Evolutionary conservation across 75 land plant genomes (phyloP), one percentile per base, ranked within the genome.

Genomic region (Chamaecyparis obtusa): DNA sequence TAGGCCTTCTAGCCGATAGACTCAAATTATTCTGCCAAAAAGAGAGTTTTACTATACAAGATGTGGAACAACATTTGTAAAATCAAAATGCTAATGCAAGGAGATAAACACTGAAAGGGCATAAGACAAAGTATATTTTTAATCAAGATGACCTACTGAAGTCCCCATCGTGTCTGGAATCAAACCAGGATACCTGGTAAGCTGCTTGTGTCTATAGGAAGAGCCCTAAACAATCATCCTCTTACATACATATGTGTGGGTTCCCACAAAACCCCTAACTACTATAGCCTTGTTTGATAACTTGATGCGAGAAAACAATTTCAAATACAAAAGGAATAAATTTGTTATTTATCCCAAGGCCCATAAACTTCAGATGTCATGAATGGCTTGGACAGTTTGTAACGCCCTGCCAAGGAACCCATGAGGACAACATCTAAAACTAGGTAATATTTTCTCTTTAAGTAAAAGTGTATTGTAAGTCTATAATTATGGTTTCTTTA

Each of bases 21-120:
- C 27, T 57, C 64, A 21, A 64, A 9, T 24, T 64, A 64, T 64
- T 64, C 69, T 64, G 69, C 27, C 24, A 8, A 64, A 64, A 64
- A 27, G 7, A 64, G 8, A 27, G 24, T 7, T 64, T 24, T 24
- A 64, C 69, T 27, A 64, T 1, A 64, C 7, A 5, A 21, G 69
- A 24, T 32, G 76, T 74, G 37, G 76, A 85, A 85, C 80, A n/a
- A n/a, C 75, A 71, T 30, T 71, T n/a, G 16, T 33, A 32, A 72
- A 74, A 74, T 74, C n/a, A 32, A 74, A 74, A 74, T 32, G 37
- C 37, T 74, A 74, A 74, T 74, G 13, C 76, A 74, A 74, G 76
- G 76, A 74, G 33, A 74, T 13, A 33, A 71, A 74, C 76, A 33
- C 7, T 74, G 36, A 15, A 74, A 74, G 76, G 32, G 76, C 76